Evolutionary conservation across 208 protist species (phyloP), one percentile per base, ranked within the genome.

Genomic region (Leishmania guyanensis): DNA sequence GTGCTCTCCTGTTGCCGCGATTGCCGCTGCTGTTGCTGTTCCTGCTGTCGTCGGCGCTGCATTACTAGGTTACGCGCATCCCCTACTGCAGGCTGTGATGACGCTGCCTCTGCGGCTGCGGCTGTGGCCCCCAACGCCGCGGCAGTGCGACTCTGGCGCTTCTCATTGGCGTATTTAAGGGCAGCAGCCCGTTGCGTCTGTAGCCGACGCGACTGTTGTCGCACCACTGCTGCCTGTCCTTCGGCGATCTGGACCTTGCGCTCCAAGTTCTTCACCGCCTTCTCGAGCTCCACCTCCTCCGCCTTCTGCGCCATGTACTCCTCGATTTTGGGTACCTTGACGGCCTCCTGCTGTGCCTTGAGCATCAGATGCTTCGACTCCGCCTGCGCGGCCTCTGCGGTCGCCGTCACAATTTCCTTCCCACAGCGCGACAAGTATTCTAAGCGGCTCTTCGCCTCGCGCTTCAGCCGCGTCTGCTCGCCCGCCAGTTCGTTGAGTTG

Each of bases 241-340:
- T 91, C 88, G 9, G 93, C 94, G 84, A 99, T 99, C 81, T 98
- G 95, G 2, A 98, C 90, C 87, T 99, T 98, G 33, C 97, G 89
- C 66, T 88, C 51, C 94, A 94, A 98, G 82, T 98, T 98, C 26
- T 83, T 84, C 26, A 95, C 79, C 26, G 96, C 93, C 83, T 97
- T 97, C 80, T 95, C 72, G 51, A 98, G 82, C 73, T 98, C 95
- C 80, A 93, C 96, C 64, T 97, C 84, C 87, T 98, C 95, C 8
- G 95, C 95, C 82, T 98, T 98, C 77, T 98, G 95, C 33, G 96
- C 89, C 51, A 99, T 96, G 77, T 99, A 99, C 66, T 98, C 92
- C 64, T 98, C 91, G 66, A 98, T 97, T 78, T 98, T 94, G 12
- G 98, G 98, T 53, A 98, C 97, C 69, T 94, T 93, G 5, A 97